These are phyloP conservation scores for Atkinsonella hypoxylon DNA, from an alignment of 2,329 filamentous ascomycete genomes.

Conservation along the genomic window DNA sequence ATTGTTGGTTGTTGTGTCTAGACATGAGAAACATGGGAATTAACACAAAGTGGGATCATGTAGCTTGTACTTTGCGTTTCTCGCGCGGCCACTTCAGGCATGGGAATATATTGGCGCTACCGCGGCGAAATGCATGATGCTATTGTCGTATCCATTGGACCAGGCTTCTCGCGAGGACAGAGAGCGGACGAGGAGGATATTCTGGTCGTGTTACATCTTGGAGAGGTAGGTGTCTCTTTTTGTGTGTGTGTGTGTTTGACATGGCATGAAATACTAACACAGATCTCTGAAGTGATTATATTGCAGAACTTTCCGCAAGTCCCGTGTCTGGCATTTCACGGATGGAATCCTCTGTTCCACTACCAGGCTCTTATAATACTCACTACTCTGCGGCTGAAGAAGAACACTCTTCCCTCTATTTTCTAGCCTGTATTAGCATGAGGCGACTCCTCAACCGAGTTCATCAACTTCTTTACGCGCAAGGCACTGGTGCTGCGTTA, in stretches of 20 bases:
- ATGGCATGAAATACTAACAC: background rate
- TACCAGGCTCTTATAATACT: constrained; percentile 35
- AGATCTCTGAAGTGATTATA: constrained; percentile 30
- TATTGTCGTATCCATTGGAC: constrained; percentile 30
- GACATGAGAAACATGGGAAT: background rate
- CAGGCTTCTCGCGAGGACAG: constrained; percentile 26
- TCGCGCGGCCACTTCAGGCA: constrained; percentile 37
- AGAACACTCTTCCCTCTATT: constrained; percentile 38
- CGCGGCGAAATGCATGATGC: constrained; percentile 35
- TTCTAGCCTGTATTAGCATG: constrained; percentile 41
- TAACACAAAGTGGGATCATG: background rate
- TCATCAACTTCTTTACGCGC: constrained; percentile 36
- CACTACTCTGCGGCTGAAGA: constrained; percentile 26
- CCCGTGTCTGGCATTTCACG: constrained; percentile 37
- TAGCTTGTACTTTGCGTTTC: constrained; percentile 37
- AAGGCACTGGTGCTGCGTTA: constrained; percentile 30
- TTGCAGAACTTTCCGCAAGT: constrained; percentile 38
- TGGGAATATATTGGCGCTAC: constrained; percentile 39
- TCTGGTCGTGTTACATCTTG: constrained; percentile 43
- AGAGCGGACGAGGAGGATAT: constrained; percentile 37
- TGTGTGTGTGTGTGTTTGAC: background rate
- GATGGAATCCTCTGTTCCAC: constrained; percentile 36
- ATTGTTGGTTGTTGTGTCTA: no score
- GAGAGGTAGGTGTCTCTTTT: constrained; percentile 26
- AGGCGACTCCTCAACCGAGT: constrained; percentile 35